phyloP scores from a whole-genome alignment of 441 rosid species.

The Bruguiera hainesii region DNA sequence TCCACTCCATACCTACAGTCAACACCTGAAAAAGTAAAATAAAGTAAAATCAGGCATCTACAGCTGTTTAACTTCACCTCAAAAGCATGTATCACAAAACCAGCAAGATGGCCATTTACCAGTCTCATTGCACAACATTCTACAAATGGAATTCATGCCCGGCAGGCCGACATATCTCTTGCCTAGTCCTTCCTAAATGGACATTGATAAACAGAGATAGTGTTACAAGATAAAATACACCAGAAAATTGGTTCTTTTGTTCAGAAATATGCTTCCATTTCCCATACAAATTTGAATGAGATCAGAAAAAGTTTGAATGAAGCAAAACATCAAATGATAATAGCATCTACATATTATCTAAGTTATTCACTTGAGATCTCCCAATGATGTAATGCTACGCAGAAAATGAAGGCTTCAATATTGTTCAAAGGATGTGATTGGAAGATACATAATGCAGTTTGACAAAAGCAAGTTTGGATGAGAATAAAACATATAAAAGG shows the following conservation, averaged over 20 bases:
- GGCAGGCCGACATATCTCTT: slow-evolving; percentile 77
- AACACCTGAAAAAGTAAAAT: slow-evolving; percentile 43
- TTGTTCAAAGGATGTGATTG: no score
- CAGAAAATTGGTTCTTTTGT: not conserved
- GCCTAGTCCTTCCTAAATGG: slow-evolving; percentile 44
- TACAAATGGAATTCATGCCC: slow-evolving; percentile 76
- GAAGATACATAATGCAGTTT: no score
- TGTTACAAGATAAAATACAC: not conserved
- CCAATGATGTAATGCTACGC: no score
- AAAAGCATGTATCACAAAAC: not conserved
- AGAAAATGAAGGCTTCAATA: no score
- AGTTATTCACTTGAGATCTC: no score
- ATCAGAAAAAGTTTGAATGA: no score
- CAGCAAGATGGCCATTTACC: slow-evolving; percentile 32
- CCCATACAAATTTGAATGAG: not conserved
- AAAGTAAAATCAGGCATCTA: slow-evolving; percentile 4
- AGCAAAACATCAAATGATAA: no score
- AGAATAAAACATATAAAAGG: no score
- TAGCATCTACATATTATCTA: no score
- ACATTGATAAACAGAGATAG: slow-evolving; percentile 14
- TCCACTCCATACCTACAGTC: slow-evolving; percentile 60
- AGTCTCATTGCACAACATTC: slow-evolving; percentile 53
- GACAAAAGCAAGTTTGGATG: no score
- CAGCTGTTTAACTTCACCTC: not conserved
- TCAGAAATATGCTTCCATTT: slow-evolving; percentile 4